phyloP scores from a whole-genome alignment of 2,329 filamentous ascomycete species.

The Diaporthe vexans region DNA sequence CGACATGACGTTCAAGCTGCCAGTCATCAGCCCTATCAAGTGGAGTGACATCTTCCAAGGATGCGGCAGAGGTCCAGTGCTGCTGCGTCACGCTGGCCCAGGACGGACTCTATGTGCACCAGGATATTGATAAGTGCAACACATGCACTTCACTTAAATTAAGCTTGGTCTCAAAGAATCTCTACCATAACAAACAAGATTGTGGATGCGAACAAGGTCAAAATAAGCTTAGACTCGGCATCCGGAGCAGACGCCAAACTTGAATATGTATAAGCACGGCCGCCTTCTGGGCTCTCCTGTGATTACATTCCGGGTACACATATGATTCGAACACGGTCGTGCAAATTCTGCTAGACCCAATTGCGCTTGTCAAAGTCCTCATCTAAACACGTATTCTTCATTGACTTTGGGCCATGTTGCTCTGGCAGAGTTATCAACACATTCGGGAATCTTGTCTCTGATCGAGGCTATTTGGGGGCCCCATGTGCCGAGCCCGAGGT shows the following conservation, averaged over 20 bases:
- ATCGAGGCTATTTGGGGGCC: background rate
- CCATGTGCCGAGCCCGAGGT: no score
- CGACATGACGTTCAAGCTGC: background rate
- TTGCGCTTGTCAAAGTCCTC: background rate
- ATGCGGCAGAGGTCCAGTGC: background rate
- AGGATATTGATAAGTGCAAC: no score
- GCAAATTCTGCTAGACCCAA: no score
- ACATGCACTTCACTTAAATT: background rate
- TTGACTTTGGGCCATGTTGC: background rate
- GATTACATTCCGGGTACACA: no score
- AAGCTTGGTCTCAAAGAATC: background rate
- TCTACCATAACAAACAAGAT: no score
- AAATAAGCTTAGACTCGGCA: no score
- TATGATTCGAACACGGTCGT: background rate
- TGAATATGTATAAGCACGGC: no score
- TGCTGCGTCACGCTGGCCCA: background rate
- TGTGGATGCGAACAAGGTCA: background rate
- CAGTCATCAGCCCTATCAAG: no score
- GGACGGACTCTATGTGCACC: no score
- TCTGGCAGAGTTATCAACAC: background rate
- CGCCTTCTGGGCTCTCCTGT: background rate
- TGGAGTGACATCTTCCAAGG: background rate
- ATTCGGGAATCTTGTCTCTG: background rate
- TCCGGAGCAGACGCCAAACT: no score
- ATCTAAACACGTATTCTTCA: no score